Evolutionary conservation across 2,329 filamentous ascomycete species (phyloP), one percentile per base, ranked within the genome.

Genomic region (Hyphodiscus sp.): DNA sequence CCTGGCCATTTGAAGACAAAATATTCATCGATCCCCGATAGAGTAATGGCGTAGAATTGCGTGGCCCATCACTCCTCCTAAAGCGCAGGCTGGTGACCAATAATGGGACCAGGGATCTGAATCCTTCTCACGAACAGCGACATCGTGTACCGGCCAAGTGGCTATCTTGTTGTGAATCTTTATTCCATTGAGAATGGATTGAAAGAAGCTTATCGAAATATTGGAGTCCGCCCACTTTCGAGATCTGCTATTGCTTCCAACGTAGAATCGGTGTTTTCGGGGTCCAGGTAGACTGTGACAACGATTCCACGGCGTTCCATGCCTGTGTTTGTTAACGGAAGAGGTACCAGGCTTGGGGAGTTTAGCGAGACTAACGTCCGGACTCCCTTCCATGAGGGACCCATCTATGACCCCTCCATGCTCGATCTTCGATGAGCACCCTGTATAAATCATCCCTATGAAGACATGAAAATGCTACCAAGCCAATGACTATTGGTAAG

Each of bases 381-480:
- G 43, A 47, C 15, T 13, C 51, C 53, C 62, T 50, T 57, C 63
- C 63, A 55, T 18, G 61, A 57, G 47, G 19, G 1, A 11, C 16
- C 15, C 29, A n/a, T 15, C 33, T 1, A 59, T 62, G 61, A n/a
- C 20, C 15, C 41, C 42, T 46, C 59, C 60, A 64, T 4, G 58
- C 56, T 3, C 29, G 41, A 26, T 58, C 41, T 2, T 41, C 15
- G 16, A 59, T 26, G 1, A 66, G 41, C 15, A 58, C 52, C 9
- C 46, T 13, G 8, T 52, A 18, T 9, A 65, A 49, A 1, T 56
- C 20, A 7, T 33, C 4, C 1, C 30, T n/a, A 13, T 43, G 20
- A 2, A 8, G 16, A 19, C 64, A 66, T 20, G 61, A 60, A 44
- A 63, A 63, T 19, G 63, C 63, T 18, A 65, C 29, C n/a, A 66